Evolutionary conservation across 169 alveolate species (phyloP).

Genomic region (Eimeria zaria): DNA sequence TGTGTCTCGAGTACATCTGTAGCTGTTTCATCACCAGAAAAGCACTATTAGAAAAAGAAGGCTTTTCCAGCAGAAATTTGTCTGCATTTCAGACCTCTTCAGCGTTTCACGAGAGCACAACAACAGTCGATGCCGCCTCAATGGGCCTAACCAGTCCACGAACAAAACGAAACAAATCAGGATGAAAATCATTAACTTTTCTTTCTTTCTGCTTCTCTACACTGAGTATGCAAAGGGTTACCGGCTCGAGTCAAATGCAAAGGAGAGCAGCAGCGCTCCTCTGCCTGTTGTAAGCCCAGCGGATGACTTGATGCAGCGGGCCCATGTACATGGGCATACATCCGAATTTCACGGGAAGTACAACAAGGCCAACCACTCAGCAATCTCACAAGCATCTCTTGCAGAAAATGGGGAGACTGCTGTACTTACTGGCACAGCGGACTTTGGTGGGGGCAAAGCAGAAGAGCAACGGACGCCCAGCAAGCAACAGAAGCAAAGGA

Average conservation of each 20-base stretch:
- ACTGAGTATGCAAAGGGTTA: not conserved
- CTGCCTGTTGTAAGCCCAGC: no score
- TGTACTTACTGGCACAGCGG: not conserved
- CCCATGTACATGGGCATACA: not conserved
- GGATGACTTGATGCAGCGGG: not conserved
- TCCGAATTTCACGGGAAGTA: not conserved
- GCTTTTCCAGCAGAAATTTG: not conserved
- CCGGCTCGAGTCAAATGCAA: not conserved
- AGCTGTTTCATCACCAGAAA: not conserved
- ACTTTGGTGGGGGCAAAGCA: not conserved
- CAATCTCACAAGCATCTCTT: not conserved
- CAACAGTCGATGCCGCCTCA: slow-evolving; percentile 1
- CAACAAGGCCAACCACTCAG: not conserved
- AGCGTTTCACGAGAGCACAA: not conserved
- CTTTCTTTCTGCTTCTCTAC: not conserved
- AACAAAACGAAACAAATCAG: not conserved
- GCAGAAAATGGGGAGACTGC: not conserved
- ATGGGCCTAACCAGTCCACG: not conserved
- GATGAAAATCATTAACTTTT: not conserved
- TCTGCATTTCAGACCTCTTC: not conserved
- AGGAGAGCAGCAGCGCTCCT: not conserved
- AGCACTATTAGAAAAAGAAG: not conserved
- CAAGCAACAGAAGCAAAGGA: not conserved
- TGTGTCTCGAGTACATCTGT: not conserved
- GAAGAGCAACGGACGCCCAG: not conserved